A percentile compares a stretch with the other conserved stretches of the same genome.
Evolutionary conservation across 768 basidiomycete species (phyloP).

Genomic region (Asterophora lycoperdoides): DNA sequence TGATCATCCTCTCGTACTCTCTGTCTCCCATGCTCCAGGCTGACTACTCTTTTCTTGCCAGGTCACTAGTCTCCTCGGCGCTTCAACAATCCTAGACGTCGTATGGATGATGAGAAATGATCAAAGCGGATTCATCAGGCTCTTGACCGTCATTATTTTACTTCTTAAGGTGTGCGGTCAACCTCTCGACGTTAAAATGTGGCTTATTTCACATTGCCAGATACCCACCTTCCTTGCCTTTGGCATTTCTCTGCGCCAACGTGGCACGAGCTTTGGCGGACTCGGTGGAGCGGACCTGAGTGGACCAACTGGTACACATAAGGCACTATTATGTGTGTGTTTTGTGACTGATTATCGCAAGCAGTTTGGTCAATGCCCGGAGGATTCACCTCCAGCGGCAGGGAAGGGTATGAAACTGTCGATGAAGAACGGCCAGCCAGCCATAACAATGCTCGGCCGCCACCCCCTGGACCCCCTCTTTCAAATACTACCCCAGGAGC

Average conservation of each 20-base stretch:
- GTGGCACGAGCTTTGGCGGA: conserved; percentile 52
- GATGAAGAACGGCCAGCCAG: conserved; percentile 41
- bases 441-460: conserved; percentile 20
- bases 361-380: conserved; percentile 82
- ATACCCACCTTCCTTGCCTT: conserved; percentile 58
- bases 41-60: conserved; percentile 22
- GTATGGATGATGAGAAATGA: conserved; percentile 60
- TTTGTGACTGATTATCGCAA: conserved; percentile 4
- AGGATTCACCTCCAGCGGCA: conserved; percentile 52
- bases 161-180: conserved; percentile 48
- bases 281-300: conserved; percentile 42
- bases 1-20: conserved; percentile 26
- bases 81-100: conserved; percentile 64
- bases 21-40: neutral
- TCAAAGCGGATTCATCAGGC: conserved; percentile 51
- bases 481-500: conserved; percentile 31
- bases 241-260: conserved; percentile 47
- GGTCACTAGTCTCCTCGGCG: conserved; percentile 63
- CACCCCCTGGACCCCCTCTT: conserved; percentile 22
- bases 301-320: conserved; percentile 51
- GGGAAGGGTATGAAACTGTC: conserved; percentile 61
- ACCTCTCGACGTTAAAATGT: neutral
- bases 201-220: conserved; percentile 26
- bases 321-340: neutral
- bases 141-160: conserved; percentile 52